Conservation (phyloP, 768 basidiomycete species). For the Pholiota molesta region DNA sequence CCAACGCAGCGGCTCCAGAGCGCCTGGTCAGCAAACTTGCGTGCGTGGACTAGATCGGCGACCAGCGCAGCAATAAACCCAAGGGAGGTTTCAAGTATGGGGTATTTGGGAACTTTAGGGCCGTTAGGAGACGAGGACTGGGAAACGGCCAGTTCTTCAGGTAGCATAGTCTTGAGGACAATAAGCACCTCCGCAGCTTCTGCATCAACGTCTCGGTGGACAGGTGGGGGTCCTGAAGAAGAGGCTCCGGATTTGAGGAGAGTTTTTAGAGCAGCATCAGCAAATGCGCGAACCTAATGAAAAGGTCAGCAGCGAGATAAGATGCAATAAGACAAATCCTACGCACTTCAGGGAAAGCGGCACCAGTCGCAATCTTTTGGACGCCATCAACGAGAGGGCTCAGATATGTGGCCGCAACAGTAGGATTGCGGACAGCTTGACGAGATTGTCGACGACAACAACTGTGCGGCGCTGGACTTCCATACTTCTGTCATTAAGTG, state of each 20-base stretch:
- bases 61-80: slow-evolving; percentile 75
- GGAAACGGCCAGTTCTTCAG: slow-evolving; percentile 44
- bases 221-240: slow-evolving; percentile 65
- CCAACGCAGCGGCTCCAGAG: slow-evolving; percentile 76
- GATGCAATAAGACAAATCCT: neutral
- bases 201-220: slow-evolving; percentile 67
- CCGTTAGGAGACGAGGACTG: slow-evolving; percentile 50
- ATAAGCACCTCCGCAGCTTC: slow-evolving; percentile 62
- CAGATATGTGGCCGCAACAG: slow-evolving; percentile 87
- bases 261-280: slow-evolving; percentile 77
- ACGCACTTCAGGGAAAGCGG: slow-evolving; percentile 86
- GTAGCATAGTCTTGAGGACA: slow-evolving; percentile 63
- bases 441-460: slow-evolving; percentile 93
- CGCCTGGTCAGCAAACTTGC: slow-evolving; percentile 54
- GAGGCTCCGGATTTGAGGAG: slow-evolving; percentile 86
- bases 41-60: slow-evolving; percentile 71
- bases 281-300: slow-evolving; percentile 85
- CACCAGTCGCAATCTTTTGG: slow-evolving; percentile 84
- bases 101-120: slow-evolving; percentile 54
- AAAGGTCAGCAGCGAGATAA: neutral
- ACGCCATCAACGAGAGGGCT: slow-evolving; percentile 89
- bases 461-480: slow-evolving; percentile 94
- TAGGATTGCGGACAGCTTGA: slow-evolving; percentile 95
- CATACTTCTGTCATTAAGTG: slow-evolving; percentile 94
- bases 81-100: slow-evolving; percentile 61